Evolutionary conservation across 2,329 filamentous ascomycete species (phyloP), one percentile per base, ranked within the genome.

Genomic region (Cytospora paraplurivora): DNA sequence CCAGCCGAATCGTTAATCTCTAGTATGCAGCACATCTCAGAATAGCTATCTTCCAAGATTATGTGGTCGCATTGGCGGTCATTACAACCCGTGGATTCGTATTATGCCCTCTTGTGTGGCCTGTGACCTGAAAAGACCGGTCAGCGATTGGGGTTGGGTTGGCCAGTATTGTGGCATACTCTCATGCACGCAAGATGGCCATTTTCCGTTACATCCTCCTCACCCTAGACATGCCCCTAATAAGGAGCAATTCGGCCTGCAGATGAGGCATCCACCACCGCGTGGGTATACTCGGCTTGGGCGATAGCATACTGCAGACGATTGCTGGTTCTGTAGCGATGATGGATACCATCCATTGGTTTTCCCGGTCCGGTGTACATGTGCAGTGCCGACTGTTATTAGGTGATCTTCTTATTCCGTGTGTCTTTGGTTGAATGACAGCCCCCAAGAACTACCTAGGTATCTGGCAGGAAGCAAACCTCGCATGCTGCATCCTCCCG

Each of bases 41-140:
- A 44, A 7, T n/a, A 4, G 10, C 7, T n/a, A 17, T 7, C 2
- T 17, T n/a, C 3, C 17, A 44, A 8, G 17, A 10, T 44, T 21
- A n/a, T n/a, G n/a, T 47, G 44, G n/a, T 21, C 44, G 44, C n/a
- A 47, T 47, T 53, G 37, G 37, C 50, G n/a, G 50, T 38, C 49
- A 13, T 21, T n/a, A 17, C 32, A 27, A 34, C 17, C 27, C 27
- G 27, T 27, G 27, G 27, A 27, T 4, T n/a, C 47, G 57, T 38
- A 34, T 44, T 32, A 17, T 21, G 49, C 19, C 12, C 33, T 15
- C 10, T 19, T 47, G 49, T 7, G 11, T 19, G 37, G 8, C 49
- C 54, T 1, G 3, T 34, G 12, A 33, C 44, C 58, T 17, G n/a
- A n/a, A 21, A 13, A 47, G 50, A 38, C 52, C 34, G 44, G 34